These are phyloP conservation scores for Pleurotus platypus DNA, from an alignment of 768 basidiomycete genomes.

Conservation along the genomic window DNA sequence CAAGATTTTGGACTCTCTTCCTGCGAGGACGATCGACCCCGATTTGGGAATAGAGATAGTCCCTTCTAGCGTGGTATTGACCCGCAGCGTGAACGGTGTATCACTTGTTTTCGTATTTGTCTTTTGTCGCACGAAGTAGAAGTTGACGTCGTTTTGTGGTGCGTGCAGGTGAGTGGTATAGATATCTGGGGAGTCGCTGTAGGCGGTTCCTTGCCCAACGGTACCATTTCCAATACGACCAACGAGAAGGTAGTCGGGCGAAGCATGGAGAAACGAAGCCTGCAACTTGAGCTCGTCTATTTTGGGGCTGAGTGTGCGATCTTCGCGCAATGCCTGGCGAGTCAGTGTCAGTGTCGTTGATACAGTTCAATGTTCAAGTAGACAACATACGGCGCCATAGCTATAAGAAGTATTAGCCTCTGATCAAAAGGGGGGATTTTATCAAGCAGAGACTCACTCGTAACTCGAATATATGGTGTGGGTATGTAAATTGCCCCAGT, in stretches of 20 bases:
- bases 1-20: conserved; percentile 64
- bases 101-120: conserved; percentile 44
- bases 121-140: conserved; percentile 58
- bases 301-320: conserved; percentile 51
- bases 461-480: conserved; percentile 35
- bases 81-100: conserved; percentile 33
- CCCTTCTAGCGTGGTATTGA: conserved; percentile 46
- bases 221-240: conserved; percentile 55
- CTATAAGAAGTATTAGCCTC: conserved; percentile 8
- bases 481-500: conserved; percentile 34
- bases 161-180: conserved; percentile 55
- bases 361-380: background rate
- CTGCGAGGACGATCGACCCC: conserved; percentile 48
- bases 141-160: conserved; percentile 47
- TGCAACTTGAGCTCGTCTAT: conserved; percentile 64
- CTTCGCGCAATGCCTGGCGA: conserved; percentile 46
- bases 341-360: background rate
- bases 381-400: conserved; percentile 23
- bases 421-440: background rate
- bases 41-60: conserved; percentile 32
- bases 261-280: conserved; percentile 61
- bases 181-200: conserved; percentile 32
- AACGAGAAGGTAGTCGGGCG: conserved; percentile 62
- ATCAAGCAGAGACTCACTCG: conserved; percentile 21
- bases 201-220: conserved; percentile 31